Base-by-base conservation (phyloP, 176 grass and related monocot species). In the Triticum turgidum region DNA sequence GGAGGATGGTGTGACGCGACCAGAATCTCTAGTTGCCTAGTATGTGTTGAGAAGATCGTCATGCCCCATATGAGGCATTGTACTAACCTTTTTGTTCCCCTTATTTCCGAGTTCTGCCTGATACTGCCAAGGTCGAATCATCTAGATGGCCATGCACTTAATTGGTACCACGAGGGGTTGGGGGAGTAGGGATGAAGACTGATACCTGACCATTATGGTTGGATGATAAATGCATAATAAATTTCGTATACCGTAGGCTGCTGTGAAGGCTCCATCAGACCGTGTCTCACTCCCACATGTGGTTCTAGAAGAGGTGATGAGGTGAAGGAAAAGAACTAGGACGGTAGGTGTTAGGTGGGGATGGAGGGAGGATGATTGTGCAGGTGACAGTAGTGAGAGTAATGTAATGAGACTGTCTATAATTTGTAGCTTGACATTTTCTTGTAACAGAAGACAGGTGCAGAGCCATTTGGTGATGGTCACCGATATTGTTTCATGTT, bases 211-310 rank as follows among this genome's bases (percentile, higher is more conserved):
- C 33, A 34, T 35, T 71, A 33, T 69, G 35, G 73, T 64, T 87
- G 79, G 58, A 34, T 86, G 54, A 62, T 89, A 66, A 64, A 67
- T 83, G 42, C 75, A 67, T 61, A 75, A 70, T 87, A 68, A 91
- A 84, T 67, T 67, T n/a, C 33, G 14, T 24, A 44, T 21, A 18
- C 20, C 14, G 38, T 10, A 39, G 0, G 42, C 42, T 66, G 76
- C 35, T 80, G 29, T 11, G 49, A 68, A 61, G 24, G 34, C 14
- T 90, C 24, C 77, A 65, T 2, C 42, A 49, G 24, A 39, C 35
- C 49, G 44, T n/a, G 68, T 79, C n/a, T 79, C 11, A 3, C 78
- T 73, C 73, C 27, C 73, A 37, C 59, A 4, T 73, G 69, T 69
- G 20, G 45, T 11, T 13, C 38, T 70, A 35, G 66, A 89, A 79